A percentile compares a stretch with the other conserved stretches of the same genome.
phyloP scores from a whole-genome alignment of 805 yeast species.

The Ogataea pilisensis region DNA sequence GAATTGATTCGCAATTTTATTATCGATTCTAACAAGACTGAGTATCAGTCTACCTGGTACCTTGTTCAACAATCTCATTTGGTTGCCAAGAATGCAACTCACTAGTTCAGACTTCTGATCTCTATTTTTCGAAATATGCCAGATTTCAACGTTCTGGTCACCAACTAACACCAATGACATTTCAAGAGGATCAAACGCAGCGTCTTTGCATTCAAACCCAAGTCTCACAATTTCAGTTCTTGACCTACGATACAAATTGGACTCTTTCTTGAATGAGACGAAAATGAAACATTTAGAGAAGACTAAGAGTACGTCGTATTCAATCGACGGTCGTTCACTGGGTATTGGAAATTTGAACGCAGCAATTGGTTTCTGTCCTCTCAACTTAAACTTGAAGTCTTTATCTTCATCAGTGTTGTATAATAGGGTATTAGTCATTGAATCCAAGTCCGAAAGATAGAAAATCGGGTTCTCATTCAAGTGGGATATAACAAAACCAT shows the following conservation, averaged over 20 bases:
- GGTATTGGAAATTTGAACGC: conserved; percentile 23
- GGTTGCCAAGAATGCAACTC: conserved; percentile 24
- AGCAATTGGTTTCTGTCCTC: conserved; percentile 25
- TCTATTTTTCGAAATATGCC: conserved; percentile 21
- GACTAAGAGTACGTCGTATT: conserved; percentile 28
- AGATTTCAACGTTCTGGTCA: conserved; percentile 24
- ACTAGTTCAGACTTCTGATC: conserved; percentile 18
- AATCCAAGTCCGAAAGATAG: conserved; percentile 25
- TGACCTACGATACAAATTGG: conserved; percentile 18
- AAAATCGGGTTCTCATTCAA: conserved; percentile 26
- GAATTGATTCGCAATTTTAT: not conserved
- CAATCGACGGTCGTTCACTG: conserved; percentile 3
- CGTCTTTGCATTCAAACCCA: conserved; percentile 23
- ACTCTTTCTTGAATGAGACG: conserved; percentile 20
- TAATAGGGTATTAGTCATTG: conserved; percentile 25
- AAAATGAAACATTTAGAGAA: conserved; percentile 26
- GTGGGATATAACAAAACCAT: conserved; percentile 28
- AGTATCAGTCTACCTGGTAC: conserved; percentile 27
- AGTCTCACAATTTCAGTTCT: conserved; percentile 25
- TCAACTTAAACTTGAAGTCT: conserved; percentile 24
- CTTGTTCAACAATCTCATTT: conserved; percentile 21
- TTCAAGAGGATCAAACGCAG: conserved; percentile 27
- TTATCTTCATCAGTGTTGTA: conserved; percentile 19
- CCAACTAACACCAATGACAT: conserved; percentile 22
- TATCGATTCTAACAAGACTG: conserved; percentile 13